Percentiles rank a stretch among this genome's conserved stretches.
Conservation (phyloP, 2,329 filamentous ascomycete genomes). For the Pyricularia grisea region DNA sequence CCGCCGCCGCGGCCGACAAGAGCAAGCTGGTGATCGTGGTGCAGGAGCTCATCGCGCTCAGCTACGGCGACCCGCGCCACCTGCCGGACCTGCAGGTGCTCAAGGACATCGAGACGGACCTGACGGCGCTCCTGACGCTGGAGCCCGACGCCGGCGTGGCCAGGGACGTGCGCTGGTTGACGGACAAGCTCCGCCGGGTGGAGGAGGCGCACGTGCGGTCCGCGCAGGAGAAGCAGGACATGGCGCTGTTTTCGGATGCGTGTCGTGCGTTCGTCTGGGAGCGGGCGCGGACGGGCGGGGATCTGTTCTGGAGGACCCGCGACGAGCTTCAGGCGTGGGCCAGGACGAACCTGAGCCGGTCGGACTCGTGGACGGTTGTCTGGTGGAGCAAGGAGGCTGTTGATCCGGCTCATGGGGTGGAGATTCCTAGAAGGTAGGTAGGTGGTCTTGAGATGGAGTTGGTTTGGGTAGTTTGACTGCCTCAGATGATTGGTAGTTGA, state of each 20-base stretch:
- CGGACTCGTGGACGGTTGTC: not conserved
- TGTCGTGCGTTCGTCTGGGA: not conserved
- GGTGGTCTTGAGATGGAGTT: not conserved
- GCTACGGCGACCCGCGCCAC: not conserved
- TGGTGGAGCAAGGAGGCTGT: not conserved
- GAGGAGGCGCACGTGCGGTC: not conserved
- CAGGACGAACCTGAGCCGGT: not conserved
- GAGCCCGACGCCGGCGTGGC: not conserved
- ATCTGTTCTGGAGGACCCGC: not conserved
- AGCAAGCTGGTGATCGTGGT: not conserved
- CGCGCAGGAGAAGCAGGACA: not conserved
- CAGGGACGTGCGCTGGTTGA: not conserved
- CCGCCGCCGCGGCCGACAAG: not conserved
- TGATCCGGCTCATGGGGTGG: not conserved
- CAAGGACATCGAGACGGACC: not conserved
- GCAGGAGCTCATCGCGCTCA: conserved; percentile 1
- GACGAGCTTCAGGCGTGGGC: not conserved
- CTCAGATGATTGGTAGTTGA: not conserved
- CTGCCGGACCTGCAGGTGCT: not conserved
- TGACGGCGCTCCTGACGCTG: not conserved
- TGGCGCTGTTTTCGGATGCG: not conserved
- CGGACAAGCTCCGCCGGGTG: not conserved
- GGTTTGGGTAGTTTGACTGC: not conserved
- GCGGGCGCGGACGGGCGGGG: not conserved
- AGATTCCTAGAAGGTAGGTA: not conserved